phyloP scores from a whole-genome alignment of 2,329 filamentous ascomycete genomes.

The Ophiostoma ulmi region DNA sequence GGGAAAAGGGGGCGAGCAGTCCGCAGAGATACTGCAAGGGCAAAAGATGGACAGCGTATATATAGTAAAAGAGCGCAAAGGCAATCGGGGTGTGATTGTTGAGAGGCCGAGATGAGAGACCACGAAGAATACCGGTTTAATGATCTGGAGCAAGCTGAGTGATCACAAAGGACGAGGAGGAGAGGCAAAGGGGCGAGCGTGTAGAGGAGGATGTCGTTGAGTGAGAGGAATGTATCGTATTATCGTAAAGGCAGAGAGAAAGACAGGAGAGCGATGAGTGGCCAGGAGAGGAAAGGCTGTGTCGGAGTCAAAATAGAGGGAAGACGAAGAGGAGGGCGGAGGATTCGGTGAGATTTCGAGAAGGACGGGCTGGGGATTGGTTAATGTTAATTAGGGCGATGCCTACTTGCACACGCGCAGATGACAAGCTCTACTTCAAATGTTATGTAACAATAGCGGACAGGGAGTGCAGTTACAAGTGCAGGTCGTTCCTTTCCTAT shows the following conservation, averaged over 20 bases:
- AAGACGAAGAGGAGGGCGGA: constrained; percentile 6
- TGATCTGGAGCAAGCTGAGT: neutral
- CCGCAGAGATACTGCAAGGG: neutral
- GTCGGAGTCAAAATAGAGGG: neutral
- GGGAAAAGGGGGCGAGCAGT: neutral
- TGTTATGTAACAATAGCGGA: constrained; percentile 6
- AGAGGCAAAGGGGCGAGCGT: neutral
- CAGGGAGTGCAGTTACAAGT: neutral
- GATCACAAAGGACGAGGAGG: neutral
- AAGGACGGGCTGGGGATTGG: constrained; percentile 1
- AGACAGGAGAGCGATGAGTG: neutral
- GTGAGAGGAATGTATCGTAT: neutral
- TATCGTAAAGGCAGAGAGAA: neutral
- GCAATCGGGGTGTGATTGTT: neutral
- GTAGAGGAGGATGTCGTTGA: neutral
- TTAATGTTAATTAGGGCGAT: constrained; percentile 10
- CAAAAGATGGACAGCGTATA: neutral
- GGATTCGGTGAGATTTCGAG: constrained; percentile 18
- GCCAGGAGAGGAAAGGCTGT: neutral
- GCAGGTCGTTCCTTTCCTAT: constrained; percentile 2
- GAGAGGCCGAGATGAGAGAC: neutral
- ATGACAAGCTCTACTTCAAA: neutral
- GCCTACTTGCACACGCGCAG: constrained; percentile 3
- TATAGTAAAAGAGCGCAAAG: neutral
- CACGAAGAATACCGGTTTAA: neutral